Evolutionary conservation across 176 grass and related monocot species (phyloP), one percentile per base, ranked within the genome.

Genomic region (Hsuehochloa calcarea): DNA sequence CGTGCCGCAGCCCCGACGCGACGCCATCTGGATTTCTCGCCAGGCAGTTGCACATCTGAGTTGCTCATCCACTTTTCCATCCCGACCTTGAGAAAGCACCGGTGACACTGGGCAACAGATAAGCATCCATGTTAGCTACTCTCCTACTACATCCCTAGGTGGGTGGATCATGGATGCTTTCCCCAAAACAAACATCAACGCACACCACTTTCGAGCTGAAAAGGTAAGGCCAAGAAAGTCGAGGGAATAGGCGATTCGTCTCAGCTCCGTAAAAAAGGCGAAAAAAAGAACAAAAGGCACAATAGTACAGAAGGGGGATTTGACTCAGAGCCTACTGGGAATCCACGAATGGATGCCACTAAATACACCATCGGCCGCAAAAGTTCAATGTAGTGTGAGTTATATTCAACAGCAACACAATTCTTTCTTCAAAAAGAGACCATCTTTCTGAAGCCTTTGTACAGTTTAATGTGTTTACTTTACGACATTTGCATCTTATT

Each of bases 261-360:
- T 67, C 37, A 14, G 49, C 44, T 82, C 37, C 27, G 78, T 6
- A 37, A 74, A 37, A 74, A 87, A 55, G 50, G 16, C 65, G 3
- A 20, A 46, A n/a, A 46, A n/a, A 20, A 37, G 4, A 59, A 17
- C 11, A 54, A 66, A 87, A 76, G 85, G 69, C 70, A 44, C 23
- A 43, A 23, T 4, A 65, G 22, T 19, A 38, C 68, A 86, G 43
- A 70, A 5, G 38, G 40, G 12, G 70, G 23, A 78, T 61, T 84
- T 63, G 67, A 90, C 81, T 88, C 76, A 17, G 77, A 73, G 39
- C 73, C 85, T 47, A 90, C 85, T 61, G 69, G 85, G 88, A 87
- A 85, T 31, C 80, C 91, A 92, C 76, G 54, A 80, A 73, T 20
- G 67, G 45, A 68, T 20, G 22, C 81, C 74, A 80, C 61, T 47